phyloP scores from a whole-genome alignment of 1,284 basidiomycete species.

The Cronartium quercuum region DNA sequence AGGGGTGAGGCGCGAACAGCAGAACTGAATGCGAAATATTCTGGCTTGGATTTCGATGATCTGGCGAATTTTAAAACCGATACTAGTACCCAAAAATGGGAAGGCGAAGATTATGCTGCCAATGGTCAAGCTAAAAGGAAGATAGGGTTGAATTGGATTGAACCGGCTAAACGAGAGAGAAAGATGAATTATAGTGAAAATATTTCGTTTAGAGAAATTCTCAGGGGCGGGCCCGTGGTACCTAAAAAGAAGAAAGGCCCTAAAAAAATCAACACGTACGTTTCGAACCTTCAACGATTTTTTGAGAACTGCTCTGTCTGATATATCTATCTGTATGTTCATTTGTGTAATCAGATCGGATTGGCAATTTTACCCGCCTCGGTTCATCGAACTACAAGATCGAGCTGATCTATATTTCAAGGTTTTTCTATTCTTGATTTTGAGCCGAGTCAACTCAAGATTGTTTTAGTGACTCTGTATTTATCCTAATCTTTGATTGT shows the following conservation, averaged over 20 bases:
- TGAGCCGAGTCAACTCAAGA: constrained; percentile 1
- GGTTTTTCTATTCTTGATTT: constrained; percentile 44
- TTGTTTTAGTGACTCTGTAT: neutral
- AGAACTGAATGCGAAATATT: constrained; percentile 86
- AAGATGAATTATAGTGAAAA: constrained; percentile 87
- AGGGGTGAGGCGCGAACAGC: constrained; percentile 85
- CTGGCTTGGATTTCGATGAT: constrained; percentile 85
- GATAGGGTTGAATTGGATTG: constrained; percentile 73
- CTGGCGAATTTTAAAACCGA: constrained; percentile 95
- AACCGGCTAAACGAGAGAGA: constrained; percentile 88
- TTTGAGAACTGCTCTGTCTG: neutral
- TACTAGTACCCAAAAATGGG: constrained; percentile 66
- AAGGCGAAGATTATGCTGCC: constrained; percentile 79
- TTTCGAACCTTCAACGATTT: constrained; percentile 42
- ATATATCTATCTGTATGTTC: neutral
- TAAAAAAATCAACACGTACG: constrained; percentile 76
- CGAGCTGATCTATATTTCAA: constrained; percentile 56
- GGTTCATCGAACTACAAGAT: constrained; percentile 77
- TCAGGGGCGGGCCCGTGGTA: constrained; percentile 61
- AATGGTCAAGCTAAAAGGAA: constrained; percentile 57
- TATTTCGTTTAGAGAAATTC: constrained; percentile 72
- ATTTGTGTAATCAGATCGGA: constrained; percentile 62
- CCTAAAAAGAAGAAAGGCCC: constrained; percentile 80
- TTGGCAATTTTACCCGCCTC: constrained; percentile 91
- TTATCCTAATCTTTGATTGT: neutral